Conservation (phyloP, 495 filamentous ascomycete species). For the Elaphomyces granulatus region DNA sequence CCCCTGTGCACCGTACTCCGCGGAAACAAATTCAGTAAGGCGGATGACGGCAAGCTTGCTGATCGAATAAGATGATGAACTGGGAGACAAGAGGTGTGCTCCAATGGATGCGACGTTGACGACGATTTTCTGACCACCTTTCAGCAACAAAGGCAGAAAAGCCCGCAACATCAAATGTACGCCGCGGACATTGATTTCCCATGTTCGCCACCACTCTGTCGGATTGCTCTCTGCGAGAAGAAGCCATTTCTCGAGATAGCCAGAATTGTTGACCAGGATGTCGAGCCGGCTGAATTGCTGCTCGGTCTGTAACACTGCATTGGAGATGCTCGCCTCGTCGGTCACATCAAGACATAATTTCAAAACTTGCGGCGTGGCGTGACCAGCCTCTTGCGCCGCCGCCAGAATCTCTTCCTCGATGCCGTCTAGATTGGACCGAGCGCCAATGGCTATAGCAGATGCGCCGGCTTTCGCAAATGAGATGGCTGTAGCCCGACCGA, state of each 20-base stretch:
- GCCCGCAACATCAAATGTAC: slow-evolving; percentile 27
- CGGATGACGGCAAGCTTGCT: slow-evolving; percentile 36
- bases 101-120: slow-evolving; percentile 32
- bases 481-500: slow-evolving; percentile 30
- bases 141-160: slow-evolving; percentile 32
- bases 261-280: slow-evolving; percentile 43
- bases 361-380: slow-evolving; percentile 25
- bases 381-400: slow-evolving; percentile 23
- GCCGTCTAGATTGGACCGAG: slow-evolving; percentile 26
- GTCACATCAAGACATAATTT: slow-evolving; percentile 31
- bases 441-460: slow-evolving; percentile 30
- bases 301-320: slow-evolving; percentile 16
- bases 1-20: slow-evolving; percentile 29
- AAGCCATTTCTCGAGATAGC: slow-evolving; percentile 19
- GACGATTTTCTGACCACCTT: slow-evolving; percentile 32
- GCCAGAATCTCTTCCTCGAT: slow-evolving; percentile 19
- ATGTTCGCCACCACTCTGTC: slow-evolving; percentile 30
- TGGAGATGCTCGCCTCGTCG: slow-evolving; percentile 20
- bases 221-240: slow-evolving; percentile 29
- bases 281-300: slow-evolving; percentile 28
- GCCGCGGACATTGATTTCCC: slow-evolving; percentile 34
- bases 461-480: slow-evolving; percentile 34
- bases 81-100: slow-evolving; percentile 17
- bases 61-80: slow-evolving; percentile 26
- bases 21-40: slow-evolving; percentile 28